These are phyloP conservation scores for Cardiospermum halicacabum DNA, from an alignment of 345 rosid genomes.

Conservation along the genomic window DNA sequence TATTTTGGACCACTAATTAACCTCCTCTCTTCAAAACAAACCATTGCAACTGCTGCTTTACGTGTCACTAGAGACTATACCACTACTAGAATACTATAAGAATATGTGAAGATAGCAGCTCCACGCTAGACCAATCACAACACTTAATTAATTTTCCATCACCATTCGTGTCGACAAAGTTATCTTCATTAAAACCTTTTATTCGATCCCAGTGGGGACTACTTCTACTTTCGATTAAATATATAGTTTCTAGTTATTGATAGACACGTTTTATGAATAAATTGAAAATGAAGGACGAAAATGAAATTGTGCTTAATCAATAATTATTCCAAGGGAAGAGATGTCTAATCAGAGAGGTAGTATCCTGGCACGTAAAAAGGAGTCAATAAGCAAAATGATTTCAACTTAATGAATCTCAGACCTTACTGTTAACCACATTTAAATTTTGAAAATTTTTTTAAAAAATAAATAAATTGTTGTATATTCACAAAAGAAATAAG, in stretches of 20 bases:
- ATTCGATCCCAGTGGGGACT: not conserved
- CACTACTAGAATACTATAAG: too few species aligned
- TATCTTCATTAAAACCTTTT: not conserved
- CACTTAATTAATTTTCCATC: not conserved
- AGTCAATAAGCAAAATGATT: not conserved
- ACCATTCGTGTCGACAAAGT: not conserved
- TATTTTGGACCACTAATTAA: not conserved
- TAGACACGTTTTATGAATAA: too few species aligned
- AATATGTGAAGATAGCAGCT: not conserved
- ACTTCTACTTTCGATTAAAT: not conserved
- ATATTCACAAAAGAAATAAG: too few species aligned
- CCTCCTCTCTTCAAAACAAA: too few species aligned
- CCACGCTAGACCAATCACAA: slow-evolving; percentile 1
- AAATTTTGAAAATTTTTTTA: slow-evolving; percentile 7
- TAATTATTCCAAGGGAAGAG: not conserved
- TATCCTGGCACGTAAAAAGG: slow-evolving; percentile 1
- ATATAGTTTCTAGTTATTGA: too few species aligned
- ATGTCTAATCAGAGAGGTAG: not conserved
- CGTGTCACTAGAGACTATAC: too few species aligned
- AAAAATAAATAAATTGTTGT: too few species aligned
- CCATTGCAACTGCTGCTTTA: not conserved
- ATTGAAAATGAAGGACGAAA: too few species aligned
- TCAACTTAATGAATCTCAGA: slow-evolving; percentile 14
- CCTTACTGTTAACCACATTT: slow-evolving; percentile 4
- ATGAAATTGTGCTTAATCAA: too few species aligned